These are phyloP conservation scores for Cercospora zeina DNA, from an alignment of 2,329 filamentous ascomycete genomes.

Conservation along the genomic window DNA sequence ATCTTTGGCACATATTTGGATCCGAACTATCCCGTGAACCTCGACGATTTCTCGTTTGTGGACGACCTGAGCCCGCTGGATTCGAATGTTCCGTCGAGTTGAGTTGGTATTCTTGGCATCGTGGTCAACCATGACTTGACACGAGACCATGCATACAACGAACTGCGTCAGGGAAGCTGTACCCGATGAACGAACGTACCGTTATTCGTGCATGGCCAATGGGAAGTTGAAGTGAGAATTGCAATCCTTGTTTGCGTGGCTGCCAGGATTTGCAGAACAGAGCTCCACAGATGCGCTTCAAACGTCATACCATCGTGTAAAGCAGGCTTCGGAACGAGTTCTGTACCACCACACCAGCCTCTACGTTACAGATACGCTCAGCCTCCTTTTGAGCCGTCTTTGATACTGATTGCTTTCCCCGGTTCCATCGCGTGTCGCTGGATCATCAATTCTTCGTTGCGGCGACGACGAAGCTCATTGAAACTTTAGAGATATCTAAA, in stretches of 20 bases:
- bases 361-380: slow-evolving; percentile 18
- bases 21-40: slow-evolving; percentile 40
- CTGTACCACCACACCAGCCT: slow-evolving; percentile 19
- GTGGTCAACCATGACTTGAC: not conserved
- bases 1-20: slow-evolving; percentile 40
- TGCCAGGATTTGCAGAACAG: slow-evolving; percentile 9
- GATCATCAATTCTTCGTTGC: slow-evolving; percentile 9
- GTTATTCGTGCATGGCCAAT: not conserved
- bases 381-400: slow-evolving; percentile 2
- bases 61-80: slow-evolving; percentile 35
- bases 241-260: slow-evolving; percentile 14
- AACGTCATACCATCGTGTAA: slow-evolving; percentile 18
- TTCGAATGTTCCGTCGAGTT: slow-evolving; percentile 24
- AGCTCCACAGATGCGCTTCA: slow-evolving; percentile 16
- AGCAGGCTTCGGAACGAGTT: slow-evolving; percentile 18
- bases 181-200: not conserved
- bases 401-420: not conserved
- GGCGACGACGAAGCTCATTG: slow-evolving; percentile 5
- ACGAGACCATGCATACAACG: not conserved
- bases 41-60: slow-evolving; percentile 40
- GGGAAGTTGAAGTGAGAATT: not conserved
- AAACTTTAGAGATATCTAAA: not conserved
- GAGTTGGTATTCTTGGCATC: slow-evolving; percentile 12
- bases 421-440: slow-evolving; percentile 4
- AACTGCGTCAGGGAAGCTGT: not conserved